phyloP scores from a whole-genome alignment of 345 rosid genomes.

The Eucalyptus regnans region DNA sequence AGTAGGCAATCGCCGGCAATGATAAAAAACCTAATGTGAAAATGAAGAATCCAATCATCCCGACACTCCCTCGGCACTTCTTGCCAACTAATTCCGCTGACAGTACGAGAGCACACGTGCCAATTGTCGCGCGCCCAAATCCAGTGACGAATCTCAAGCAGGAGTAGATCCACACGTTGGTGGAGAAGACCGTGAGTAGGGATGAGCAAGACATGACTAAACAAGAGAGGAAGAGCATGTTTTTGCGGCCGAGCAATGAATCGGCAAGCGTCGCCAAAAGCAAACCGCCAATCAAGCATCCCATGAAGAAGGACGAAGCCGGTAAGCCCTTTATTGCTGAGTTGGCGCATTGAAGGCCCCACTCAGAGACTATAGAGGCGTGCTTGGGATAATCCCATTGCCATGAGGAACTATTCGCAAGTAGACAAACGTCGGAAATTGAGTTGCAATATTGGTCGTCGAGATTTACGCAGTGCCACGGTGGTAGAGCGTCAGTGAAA shows the following conservation, averaged over 20 bases:
- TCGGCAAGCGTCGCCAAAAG: slow-evolving; percentile 39
- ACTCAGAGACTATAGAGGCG: slow-evolving; percentile 38
- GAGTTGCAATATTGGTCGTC: neutral
- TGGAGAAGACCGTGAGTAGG: slow-evolving; percentile 23
- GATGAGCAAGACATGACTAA: slow-evolving; percentile 31
- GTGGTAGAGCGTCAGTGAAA: slow-evolving; percentile 45
- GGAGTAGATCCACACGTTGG: slow-evolving; percentile 4
- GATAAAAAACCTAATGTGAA: slow-evolving; percentile 42
- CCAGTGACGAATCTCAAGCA: slow-evolving; percentile 23
- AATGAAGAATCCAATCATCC: slow-evolving; percentile 26
- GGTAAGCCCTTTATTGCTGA: slow-evolving; percentile 39
- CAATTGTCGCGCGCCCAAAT: slow-evolving; percentile 37
- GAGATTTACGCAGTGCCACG: slow-evolving; percentile 35
- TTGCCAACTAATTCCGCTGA: slow-evolving; percentile 40
- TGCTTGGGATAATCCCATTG: slow-evolving; percentile 23
- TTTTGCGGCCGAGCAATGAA: slow-evolving; percentile 48
- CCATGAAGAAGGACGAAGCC: slow-evolving; percentile 46
- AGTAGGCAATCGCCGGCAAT: slow-evolving; percentile 31
- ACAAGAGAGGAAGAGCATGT: slow-evolving; percentile 30
- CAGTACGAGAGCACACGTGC: slow-evolving; percentile 35
- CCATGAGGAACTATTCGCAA: slow-evolving; percentile 27
- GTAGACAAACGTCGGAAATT: slow-evolving; percentile 14
- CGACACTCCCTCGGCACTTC: slow-evolving; percentile 38
- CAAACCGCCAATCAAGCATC: slow-evolving; percentile 47
- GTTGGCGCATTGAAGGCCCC: slow-evolving; percentile 35